Percentiles rank a stretch among this genome's conserved stretches.
Conservation (phyloP, 306 rosid genomes). For the Hippophae rhamnoides region DNA sequence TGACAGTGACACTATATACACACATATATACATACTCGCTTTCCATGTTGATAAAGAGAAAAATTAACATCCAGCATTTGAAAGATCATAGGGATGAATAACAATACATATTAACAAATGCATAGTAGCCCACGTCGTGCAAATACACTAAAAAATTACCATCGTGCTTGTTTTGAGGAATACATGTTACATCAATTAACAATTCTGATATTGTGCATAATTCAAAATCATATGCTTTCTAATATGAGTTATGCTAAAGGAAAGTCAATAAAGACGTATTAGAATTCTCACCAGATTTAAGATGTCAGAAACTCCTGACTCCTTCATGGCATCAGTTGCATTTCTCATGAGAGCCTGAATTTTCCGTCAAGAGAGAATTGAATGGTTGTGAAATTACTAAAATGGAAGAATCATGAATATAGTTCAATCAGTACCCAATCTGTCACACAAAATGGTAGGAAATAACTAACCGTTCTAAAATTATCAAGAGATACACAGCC, state of each 20-base stretch:
- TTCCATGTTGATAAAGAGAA: no score
- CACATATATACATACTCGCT: no score
- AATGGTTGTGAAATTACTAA: slow-evolving; percentile 14
- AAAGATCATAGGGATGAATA: no score
- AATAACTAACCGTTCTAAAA: slow-evolving; percentile 61
- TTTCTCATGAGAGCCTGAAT: slow-evolving; percentile 77
- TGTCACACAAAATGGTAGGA: background rate
- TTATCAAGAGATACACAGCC: slow-evolving; percentile 59
- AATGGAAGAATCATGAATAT: background rate
- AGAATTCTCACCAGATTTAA: slow-evolving; percentile 59
- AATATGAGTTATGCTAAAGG: background rate
- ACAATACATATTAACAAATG: no score
- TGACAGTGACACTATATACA: background rate
- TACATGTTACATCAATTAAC: slow-evolving; percentile 1
- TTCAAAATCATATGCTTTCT: no score
- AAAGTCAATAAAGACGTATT: background rate
- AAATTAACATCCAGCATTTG: no score
- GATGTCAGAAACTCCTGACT: slow-evolving; percentile 63
- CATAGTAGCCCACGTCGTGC: background rate
- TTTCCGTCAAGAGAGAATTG: slow-evolving; percentile 17
- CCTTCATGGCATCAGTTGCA: slow-evolving; percentile 89
- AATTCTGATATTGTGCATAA: no score
- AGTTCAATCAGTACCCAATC: no score
- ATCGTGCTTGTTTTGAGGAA: background rate
- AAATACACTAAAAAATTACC: background rate